Base-by-base conservation (phyloP, 345 rosid species). In the Psidium friedrichsthalianum region DNA sequence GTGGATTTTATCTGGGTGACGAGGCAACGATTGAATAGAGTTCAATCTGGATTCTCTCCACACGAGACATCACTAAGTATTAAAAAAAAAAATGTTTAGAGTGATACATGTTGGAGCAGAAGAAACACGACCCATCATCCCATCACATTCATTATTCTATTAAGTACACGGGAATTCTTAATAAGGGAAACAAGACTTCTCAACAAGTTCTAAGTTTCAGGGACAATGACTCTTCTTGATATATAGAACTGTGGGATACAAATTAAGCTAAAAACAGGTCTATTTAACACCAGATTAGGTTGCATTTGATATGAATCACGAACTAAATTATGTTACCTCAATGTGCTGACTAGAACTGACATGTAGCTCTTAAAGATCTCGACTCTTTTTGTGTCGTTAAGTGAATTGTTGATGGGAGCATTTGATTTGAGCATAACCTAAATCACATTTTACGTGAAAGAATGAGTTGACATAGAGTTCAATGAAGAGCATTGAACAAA, bases 401-500 rank as follows among this genome's bases (percentile, higher is more conserved):
- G 42, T 54, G 59, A 32, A 5, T 83, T 64, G 0, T 10, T 11
- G 4, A 56, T 32, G 1, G 61, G 74, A 84, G 21, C 54, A 36
- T 36, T 54, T 15, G 86, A n/a, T 36, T 59, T 84, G 80, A 27
- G 58, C 88, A 27, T 84, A 87, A 8, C 86, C 86, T 87, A 13
- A 16, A 55, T 56, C 44, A 36, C 24, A 20, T 69, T 47, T 32
- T 32, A 69, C 1, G 76, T 22, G 21, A 32, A 22, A 64, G 16
- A 32, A 64, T 32, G 76, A 32, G 24, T 18, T 64, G 47, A 53
- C 22, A 40, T 55, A n/a, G 56, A n/a, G 42, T 20, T 36, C 84
- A 83, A 6, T 8, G 49, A 47, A 9, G 5, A 44, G 44, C 18
- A 58, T 47, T 57, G 12, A 57, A 16, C 51, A 12, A 51, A 58